Conservation (phyloP, 768 basidiomycete species). For the Leccinum subtestaceum region DNA sequence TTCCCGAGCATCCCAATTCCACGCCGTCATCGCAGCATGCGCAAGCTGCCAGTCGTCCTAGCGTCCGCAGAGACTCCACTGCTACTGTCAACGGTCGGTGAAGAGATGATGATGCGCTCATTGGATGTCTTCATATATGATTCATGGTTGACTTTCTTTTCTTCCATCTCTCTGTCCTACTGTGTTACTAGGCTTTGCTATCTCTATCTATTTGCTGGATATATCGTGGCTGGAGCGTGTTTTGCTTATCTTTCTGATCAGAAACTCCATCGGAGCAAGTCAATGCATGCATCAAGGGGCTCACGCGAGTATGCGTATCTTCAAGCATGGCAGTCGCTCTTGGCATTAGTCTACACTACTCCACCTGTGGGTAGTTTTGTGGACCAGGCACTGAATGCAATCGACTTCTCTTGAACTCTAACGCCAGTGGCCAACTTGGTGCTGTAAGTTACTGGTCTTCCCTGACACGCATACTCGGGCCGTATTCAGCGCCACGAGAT, state of each 20-base stretch:
- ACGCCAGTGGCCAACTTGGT: background rate
- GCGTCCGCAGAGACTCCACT: slow-evolving; percentile 60
- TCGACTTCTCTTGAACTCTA: slow-evolving; percentile 7
- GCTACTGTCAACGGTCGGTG: slow-evolving; percentile 67
- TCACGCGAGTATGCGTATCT: background rate
- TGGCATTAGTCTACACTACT: slow-evolving; percentile 1
- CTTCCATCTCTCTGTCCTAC: slow-evolving; percentile 6
- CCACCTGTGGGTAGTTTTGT: slow-evolving; percentile 3
- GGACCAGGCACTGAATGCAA: slow-evolving; percentile 9
- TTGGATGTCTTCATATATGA: slow-evolving; percentile 6
- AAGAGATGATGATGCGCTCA: slow-evolving; percentile 19
- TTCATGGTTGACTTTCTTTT: slow-evolving; percentile 8
- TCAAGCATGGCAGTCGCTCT: background rate
- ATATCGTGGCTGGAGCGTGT: slow-evolving; percentile 15
- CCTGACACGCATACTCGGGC: background rate
- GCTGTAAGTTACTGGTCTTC: background rate
- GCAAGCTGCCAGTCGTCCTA: slow-evolving; percentile 35
- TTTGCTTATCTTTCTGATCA: slow-evolving; percentile 11
- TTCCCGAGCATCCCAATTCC: slow-evolving; percentile 87
- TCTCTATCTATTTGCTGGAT: slow-evolving; percentile 24
- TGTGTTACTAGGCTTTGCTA: slow-evolving; percentile 13
- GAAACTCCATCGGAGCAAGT: slow-evolving; percentile 1
- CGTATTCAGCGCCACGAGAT: background rate
- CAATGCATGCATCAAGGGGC: slow-evolving; percentile 10
- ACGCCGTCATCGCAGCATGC: slow-evolving; percentile 40